Evolutionary conservation across 2,329 filamentous ascomycete species (phyloP).

Genomic region (Claviceps arundinis): DNA sequence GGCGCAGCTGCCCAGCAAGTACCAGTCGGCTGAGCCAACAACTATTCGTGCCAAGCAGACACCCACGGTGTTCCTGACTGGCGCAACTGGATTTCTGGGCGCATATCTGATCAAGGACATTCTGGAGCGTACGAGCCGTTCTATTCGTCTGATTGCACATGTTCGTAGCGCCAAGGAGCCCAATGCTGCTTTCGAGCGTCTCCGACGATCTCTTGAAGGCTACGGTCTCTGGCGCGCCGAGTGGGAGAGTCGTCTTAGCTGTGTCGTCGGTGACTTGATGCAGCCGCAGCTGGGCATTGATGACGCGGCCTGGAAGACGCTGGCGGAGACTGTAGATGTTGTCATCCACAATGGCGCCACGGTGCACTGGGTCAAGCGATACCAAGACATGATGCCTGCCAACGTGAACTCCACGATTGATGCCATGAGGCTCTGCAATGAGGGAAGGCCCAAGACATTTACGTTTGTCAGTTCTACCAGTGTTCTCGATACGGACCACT

Average conservation of each 20-base stretch:
- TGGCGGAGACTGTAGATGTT: constrained; percentile 55
- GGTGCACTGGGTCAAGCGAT: constrained; percentile 72
- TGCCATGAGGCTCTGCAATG: constrained; percentile 59
- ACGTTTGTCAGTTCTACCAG: constrained; percentile 66
- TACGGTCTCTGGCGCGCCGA: constrained; percentile 67
- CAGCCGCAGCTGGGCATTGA: constrained; percentile 63
- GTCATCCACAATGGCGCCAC: constrained; percentile 73
- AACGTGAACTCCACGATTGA: constrained; percentile 79
- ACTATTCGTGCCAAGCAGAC: constrained; percentile 15
- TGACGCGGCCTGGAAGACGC: constrained; percentile 46
- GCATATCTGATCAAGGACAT: constrained; percentile 67
- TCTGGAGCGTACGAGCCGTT: constrained; percentile 29
- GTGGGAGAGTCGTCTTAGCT: constrained; percentile 53
- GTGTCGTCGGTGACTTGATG: constrained; percentile 60
- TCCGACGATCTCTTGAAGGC: constrained; percentile 53
- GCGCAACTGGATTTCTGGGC: constrained; percentile 68
- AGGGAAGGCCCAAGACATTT: constrained; percentile 66
- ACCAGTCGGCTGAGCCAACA: constrained; percentile 23
- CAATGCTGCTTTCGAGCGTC: constrained; percentile 46
- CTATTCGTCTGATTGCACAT: constrained; percentile 48
- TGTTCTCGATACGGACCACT: constrained; percentile 71
- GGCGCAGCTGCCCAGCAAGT: constrained; percentile 31
- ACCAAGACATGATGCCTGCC: constrained; percentile 53
- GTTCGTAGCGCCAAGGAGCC: constrained; percentile 53
- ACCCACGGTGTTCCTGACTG: constrained; percentile 64